Evolutionary conservation across 164 flowering plant species (phyloP).

Genomic region (Pachysandra terminalis): DNA sequence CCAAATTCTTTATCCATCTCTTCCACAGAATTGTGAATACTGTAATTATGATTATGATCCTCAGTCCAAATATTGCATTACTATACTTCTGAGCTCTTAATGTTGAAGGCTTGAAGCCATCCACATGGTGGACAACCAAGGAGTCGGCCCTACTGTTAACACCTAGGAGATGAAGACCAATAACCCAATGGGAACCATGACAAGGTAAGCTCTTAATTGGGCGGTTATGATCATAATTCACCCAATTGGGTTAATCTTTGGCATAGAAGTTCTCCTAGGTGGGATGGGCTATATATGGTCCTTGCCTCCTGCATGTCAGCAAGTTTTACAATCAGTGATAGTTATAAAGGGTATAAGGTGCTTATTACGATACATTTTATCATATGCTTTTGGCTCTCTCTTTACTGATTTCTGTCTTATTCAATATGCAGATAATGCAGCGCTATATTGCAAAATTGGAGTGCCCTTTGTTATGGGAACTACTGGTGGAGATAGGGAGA

Average conservation of each 20-base stretch:
- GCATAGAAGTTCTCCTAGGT: not conserved
- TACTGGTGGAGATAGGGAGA: slow-evolving; percentile 86
- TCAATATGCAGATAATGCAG: slow-evolving; percentile 62
- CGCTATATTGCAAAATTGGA: slow-evolving; percentile 75
- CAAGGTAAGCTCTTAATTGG: not conserved
- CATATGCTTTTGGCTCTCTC: not conserved
- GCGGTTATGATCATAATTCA: not conserved
- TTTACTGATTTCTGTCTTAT: not conserved
- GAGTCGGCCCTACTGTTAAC: no score
- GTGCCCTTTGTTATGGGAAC: slow-evolving; percentile 99
- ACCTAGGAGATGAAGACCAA: no score
- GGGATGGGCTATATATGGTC: not conserved
- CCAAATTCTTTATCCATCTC: no score
- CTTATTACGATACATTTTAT: not conserved
- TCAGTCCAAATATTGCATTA: no score
- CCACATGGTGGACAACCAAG: no score
- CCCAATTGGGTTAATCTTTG: not conserved
- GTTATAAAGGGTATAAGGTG: not conserved
- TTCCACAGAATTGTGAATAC: no score
- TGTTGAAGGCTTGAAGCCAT: no score
- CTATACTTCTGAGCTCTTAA: no score
- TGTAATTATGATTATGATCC: no score
- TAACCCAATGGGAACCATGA: no score
- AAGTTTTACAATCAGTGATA: not conserved
- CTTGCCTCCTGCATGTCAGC: not conserved